Base-by-base conservation (phyloP, 345 rosid species). In the Lepidium sativum region DNA sequence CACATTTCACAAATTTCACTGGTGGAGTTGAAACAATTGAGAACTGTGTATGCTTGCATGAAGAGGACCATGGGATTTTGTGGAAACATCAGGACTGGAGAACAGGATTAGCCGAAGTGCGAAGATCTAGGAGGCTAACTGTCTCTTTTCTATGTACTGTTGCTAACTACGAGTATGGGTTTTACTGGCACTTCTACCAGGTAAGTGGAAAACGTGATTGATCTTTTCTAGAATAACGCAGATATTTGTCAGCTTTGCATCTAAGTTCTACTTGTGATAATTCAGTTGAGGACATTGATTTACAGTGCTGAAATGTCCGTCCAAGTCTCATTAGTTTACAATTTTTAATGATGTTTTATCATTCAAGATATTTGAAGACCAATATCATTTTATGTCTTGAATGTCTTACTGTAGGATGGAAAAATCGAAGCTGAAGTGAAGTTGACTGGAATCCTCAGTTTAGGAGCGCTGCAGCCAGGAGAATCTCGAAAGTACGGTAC, bases 31-130 rank as follows among this genome's bases (percentile, higher is more conserved):
- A 91, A 71, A 86, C 94, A 18, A 88, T 82, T 77, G 96, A 88
- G 71, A 91, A 91, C 67, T 88, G 91, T 80, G 94, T 88, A 15
- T 91, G 94, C 67, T 65, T 91, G 83, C 97, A 86, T 37, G 97
- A 91, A 80, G 97, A 91, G 77, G 97, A 91, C 81, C 91, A 86
- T 45, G 96, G 96, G 29, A 80, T 88, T 57, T 68, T 91, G 50
- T 88, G 97, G 97, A 91, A 91, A 80, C 97, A 91, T 83, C 96
- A 91, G 74, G 97, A 91, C 73, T 91, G 96, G 96, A 86, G 97
- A 81, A 88, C 96, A 41, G 97, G 96, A 35, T 78, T 91, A 68
- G 97, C 94, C 8, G 96, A 91, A 88, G 96, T 84, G 59, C 83
- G 96, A 65, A 80, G 96, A 80, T 91, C 96, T 39, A 83, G 96